Evolutionary conservation across 2,329 filamentous ascomycete genomes (phyloP), one percentile per base, ranked within the genome.

Genomic region (Mycosphaerella sp.): DNA sequence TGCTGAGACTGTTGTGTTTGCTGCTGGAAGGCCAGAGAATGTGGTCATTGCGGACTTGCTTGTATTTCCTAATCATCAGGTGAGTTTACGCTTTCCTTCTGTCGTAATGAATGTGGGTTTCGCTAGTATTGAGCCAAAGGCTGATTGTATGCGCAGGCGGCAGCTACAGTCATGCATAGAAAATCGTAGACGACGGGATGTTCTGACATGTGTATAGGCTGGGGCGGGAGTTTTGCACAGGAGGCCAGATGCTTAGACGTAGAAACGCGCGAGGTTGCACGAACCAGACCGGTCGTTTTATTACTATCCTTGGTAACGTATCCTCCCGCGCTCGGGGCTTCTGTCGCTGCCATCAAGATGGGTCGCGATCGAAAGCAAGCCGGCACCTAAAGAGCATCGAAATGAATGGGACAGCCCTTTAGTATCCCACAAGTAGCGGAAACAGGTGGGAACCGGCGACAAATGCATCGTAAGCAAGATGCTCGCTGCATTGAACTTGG

Each of bases 1-100:
- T 66, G 91, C 91, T 10, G 91, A 96, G 74, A 79, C 95, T 31
- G 78, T 95, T 34, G 90, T 96, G 6, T 96, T 95, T 68, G 79
- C 86, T 2, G 89, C 87, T 3, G 86, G 86, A 3, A 81, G 91
- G 65, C 82, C 86, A 63, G 89, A 95, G 74, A 96, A 96, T 69
- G 89, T 95, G 4, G 89, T 95, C 17, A 73, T 96, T 62, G 91
- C 91, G 17, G 91, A 96, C 72, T 86, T 88, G 5, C 73, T 96
- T 57, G 77, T 96, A 50, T 95, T 86, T 72, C 91, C 91, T 4
- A 93, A 85, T 65, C 90, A 95, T 69, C 91, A 96, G 80, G 89
- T 89, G 71, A 72, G 79, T 55, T 5, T 45, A 29, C 26, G 6
- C 6, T 6, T 39, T n/a, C 45, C 8, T 17, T 54, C 4, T 45